phyloP scores from a whole-genome alignment of 306 rosid species.

The Inga leiocalycina region DNA sequence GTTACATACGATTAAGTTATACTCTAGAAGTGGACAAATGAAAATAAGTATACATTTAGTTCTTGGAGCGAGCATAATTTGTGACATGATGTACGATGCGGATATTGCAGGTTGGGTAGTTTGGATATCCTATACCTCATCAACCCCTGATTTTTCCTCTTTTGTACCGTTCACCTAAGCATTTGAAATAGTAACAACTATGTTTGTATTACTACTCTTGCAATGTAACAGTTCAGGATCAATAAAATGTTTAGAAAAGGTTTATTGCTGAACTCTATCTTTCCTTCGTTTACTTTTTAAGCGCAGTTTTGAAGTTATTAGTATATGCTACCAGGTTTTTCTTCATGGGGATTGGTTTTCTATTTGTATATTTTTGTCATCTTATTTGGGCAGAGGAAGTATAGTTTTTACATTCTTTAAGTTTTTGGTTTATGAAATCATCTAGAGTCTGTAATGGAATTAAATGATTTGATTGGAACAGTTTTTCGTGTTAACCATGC shows the following conservation, averaged over 20 bases:
- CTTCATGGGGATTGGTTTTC: neutral
- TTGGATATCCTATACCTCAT: neutral
- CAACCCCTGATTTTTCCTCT: neutral
- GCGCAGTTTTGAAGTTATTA: neutral
- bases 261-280: neutral
- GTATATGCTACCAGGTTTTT: neutral
- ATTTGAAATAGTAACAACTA: neutral
- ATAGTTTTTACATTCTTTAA: neutral
- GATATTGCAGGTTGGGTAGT: neutral
- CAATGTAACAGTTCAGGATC: neutral
- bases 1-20: neutral
- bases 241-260: neutral
- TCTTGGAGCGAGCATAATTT: neutral
- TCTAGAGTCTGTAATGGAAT: neutral
- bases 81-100: neutral
- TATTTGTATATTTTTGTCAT: neutral
- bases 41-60: neutral
- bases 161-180: neutral
- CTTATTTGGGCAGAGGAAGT: neutral
- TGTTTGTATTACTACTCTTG: neutral
- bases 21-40: neutral
- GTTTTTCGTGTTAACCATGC: conserved; percentile 18
- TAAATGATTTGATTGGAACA: neutral
- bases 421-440: neutral
- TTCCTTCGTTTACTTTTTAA: neutral